Evolutionary conservation across 116 monocot genomes (phyloP).

Genomic region (Posidonia oceanica): DNA sequence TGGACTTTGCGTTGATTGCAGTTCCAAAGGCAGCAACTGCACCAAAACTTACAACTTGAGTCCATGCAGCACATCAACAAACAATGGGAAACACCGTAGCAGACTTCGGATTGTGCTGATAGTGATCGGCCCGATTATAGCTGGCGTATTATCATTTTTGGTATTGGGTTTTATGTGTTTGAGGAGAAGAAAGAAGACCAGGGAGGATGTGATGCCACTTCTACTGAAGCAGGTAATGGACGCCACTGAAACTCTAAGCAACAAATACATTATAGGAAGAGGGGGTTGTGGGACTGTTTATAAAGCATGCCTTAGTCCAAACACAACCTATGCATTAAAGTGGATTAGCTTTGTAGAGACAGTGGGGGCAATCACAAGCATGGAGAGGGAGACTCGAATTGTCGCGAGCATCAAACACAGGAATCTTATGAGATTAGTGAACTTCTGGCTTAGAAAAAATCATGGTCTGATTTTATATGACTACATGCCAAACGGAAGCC

Average conservation of each 20-base stretch:
- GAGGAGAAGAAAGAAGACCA: conserved; percentile 7
- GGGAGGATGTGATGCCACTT: conserved; percentile 23
- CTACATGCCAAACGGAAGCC: conserved; percentile 73
- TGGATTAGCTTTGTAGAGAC: conserved; percentile 27
- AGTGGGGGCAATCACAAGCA: conserved; percentile 28
- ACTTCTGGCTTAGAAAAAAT: conserved; percentile 54
- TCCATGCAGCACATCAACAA: conserved; percentile 4
- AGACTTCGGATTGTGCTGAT: conserved; percentile 23
- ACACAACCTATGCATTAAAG: conserved; percentile 60
- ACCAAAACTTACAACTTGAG: neutral
- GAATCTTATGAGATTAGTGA: conserved; percentile 50
- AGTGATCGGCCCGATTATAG: conserved; percentile 25
- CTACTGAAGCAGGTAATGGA: conserved; percentile 43
- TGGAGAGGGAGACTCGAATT: conserved; percentile 64
- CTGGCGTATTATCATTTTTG: conserved; percentile 26
- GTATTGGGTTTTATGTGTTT: conserved; percentile 9
- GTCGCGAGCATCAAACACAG: conserved; percentile 53
- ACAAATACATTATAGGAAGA: conserved; percentile 45
- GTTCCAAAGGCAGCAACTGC: neutral
- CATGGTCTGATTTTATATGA: conserved; percentile 55
- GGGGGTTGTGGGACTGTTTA: conserved; percentile 78
- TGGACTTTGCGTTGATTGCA: conserved; percentile 49
- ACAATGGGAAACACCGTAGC: conserved; percentile 10
- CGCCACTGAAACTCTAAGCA: conserved; percentile 58
- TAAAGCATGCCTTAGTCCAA: conserved; percentile 39